Evolutionary conservation across 192 early-diverging fungal genomes (phyloP).

Genomic region (Phlyctochytrium arcticum): DNA sequence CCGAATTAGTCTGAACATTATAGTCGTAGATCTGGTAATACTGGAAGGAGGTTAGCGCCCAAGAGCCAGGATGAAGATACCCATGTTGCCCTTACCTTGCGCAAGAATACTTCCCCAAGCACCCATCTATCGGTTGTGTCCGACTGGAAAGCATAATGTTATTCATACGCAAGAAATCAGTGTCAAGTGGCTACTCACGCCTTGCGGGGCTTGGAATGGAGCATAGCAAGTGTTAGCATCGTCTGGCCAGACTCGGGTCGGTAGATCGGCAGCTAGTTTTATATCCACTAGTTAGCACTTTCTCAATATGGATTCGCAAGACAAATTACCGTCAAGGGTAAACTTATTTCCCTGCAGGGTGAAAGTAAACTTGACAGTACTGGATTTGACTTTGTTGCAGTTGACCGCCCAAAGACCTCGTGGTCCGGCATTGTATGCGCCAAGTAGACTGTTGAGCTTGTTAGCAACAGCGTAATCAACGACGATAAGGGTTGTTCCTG

Average conservation of each 20-base stretch:
- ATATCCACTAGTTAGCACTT: background rate
- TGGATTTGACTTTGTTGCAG: slow-evolving; percentile 2
- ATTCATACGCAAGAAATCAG: background rate
- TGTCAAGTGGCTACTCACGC: background rate
- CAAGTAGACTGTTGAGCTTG: background rate
- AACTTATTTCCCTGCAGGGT: slow-evolving; percentile 13
- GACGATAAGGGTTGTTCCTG: slow-evolving; percentile 18
- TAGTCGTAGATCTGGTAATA: slow-evolving; percentile 31
- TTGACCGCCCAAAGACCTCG: slow-evolving; percentile 16
- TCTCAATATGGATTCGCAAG: background rate
- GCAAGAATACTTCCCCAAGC: slow-evolving; percentile 25
- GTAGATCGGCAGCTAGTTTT: slow-evolving; percentile 17
- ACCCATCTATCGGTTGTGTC: slow-evolving; percentile 14
- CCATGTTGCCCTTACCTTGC: slow-evolving; percentile 15
- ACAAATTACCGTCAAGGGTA: slow-evolving; percentile 6
- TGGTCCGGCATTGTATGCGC: slow-evolving; percentile 3
- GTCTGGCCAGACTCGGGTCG: slow-evolving; percentile 13
- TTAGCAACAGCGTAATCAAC: slow-evolving; percentile 20
- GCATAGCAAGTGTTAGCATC: slow-evolving; percentile 22
- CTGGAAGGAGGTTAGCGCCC: background rate
- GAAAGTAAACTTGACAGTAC: slow-evolving; percentile 6
- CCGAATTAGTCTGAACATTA: background rate
- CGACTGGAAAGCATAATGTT: background rate
- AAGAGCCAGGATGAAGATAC: no score
- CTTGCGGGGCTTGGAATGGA: slow-evolving; percentile 7